Base-by-base conservation (phyloP, 192 early-diverging fungal genomes). In the Geosiphon pyriformis region DNA sequence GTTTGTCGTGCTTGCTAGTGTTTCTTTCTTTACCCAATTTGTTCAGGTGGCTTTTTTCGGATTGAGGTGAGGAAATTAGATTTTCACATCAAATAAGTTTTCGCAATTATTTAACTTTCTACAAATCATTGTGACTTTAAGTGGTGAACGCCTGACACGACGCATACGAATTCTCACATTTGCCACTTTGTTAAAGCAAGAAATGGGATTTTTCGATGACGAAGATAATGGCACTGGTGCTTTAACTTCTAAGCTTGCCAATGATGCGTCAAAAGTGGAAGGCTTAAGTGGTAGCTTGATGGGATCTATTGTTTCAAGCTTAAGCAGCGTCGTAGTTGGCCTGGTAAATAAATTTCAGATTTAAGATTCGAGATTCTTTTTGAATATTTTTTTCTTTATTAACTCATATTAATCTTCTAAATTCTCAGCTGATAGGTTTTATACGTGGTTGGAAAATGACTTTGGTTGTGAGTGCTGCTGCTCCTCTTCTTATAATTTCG, bases 161-260 rank as follows among this genome's bases (percentile, higher is more conserved):
- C 72, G 82, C 1, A 73, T 92, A 34, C 86, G 94, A 51, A 77
- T 76, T 54, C 65, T 77, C 22, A 76, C 80, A 4, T 95, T 95
- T 78, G 62, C 74, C 1, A 75, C 90, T 6, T 85, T 94, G 67
- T 67, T 95, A 63, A 76, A 82, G 12, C 94, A 97, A 77, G 90
- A 95, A 57, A 87, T 92, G 35, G 90, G 72, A 12, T 97, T 82
- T 80, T 97, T 93, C 78, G 94, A 97, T 75, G 71, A 82, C 15
- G 83, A 85, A 62, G 78, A 82, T 42, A 87, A 90, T 70, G 78
- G 82, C 37, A 82, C 85, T 10, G 95, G 95, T 35, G 86, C 87
- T 17, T 74, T 98, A 46, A 91, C 92, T 22, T 80, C 90, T n/a
- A 78, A 85, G 30, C 81, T 98, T 32, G 89, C 94, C 2, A 85